Percentiles rank a stretch among this genome's conserved stretches.
These are phyloP conservation scores for Rutstroemia sp. DNA, from an alignment of 2,329 filamentous ascomycete genomes.

Conservation along the genomic window DNA sequence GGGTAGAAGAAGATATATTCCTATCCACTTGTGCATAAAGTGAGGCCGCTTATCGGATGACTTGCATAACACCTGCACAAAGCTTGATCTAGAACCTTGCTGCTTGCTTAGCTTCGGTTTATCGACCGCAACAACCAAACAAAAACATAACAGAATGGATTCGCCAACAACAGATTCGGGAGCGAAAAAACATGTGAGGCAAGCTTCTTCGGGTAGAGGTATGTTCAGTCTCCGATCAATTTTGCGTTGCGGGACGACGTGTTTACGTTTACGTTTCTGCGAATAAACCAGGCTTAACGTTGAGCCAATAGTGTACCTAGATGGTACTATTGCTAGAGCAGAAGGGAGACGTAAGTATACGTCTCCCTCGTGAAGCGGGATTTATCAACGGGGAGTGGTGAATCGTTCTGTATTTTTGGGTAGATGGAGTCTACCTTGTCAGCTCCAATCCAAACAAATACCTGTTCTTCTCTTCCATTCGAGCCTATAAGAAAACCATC, in stretches of 20 bases:
- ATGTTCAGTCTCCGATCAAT: neutral
- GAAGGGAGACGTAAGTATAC: no score
- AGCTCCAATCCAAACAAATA: neutral
- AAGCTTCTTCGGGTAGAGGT: slow-evolving; percentile 8
- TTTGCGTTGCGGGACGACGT: neutral
- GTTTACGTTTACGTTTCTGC: neutral
- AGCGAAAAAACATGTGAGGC: slow-evolving; percentile 5
- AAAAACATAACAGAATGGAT: neutral
- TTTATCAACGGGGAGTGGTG: no score
- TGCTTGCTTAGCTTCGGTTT: no score
- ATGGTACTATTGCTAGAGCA: no score
- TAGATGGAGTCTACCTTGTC: neutral
- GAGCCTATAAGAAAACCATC: neutral
- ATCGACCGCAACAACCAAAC: no score
- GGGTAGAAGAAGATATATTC: no score
- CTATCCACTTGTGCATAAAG: no score
- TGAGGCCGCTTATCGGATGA: no score
- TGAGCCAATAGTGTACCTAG: no score
- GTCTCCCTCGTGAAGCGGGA: no score
- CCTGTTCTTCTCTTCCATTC: neutral
- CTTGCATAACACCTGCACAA: no score
- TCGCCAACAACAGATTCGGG: neutral
- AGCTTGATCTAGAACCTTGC: no score
- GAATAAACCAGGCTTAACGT: neutral
- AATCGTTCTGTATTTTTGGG: neutral